Evolutionary conservation across 1,284 basidiomycete species (phyloP).

Genomic region (Sporisorium exsertum): DNA sequence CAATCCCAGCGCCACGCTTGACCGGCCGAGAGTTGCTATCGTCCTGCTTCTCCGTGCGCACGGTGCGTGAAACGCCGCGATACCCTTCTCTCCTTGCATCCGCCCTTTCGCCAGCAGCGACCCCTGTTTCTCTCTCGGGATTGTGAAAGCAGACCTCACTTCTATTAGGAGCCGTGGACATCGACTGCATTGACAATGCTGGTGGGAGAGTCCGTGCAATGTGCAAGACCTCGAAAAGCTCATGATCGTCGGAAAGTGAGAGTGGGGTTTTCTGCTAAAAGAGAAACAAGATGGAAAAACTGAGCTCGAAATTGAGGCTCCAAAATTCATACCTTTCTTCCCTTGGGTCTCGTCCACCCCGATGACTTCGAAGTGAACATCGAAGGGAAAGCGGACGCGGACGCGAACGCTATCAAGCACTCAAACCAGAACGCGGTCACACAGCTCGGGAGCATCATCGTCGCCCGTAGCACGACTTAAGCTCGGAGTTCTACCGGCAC

Average conservation of each 20-base stretch:
- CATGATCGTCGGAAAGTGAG: too few species aligned
- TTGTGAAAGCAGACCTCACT: too few species aligned
- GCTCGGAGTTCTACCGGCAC: too few species aligned
- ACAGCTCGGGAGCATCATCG: too few species aligned
- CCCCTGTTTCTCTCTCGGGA: neutral
- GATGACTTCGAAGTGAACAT: too few species aligned
- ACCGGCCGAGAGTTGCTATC: neutral
- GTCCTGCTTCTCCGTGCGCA: neutral
- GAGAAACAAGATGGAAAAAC: neutral
- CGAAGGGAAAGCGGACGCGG: too few species aligned
- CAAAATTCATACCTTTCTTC: neutral
- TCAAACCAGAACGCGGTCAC: too few species aligned
- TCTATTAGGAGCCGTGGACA: neutral
- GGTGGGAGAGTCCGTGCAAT: too few species aligned
- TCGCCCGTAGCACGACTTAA: too few species aligned
- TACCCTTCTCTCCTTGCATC: neutral
- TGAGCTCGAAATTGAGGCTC: neutral
- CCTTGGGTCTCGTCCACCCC: neutral
- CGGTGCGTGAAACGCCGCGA: neutral
- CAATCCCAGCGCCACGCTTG: neutral
- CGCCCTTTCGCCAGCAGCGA: neutral
- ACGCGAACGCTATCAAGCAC: too few species aligned
- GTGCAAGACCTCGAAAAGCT: too few species aligned
- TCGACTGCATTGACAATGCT: neutral
- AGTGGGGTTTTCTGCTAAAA: neutral